Evolutionary conservation across 352 stramenopile species (phyloP).

Genomic region (Phytophthora melonis): DNA sequence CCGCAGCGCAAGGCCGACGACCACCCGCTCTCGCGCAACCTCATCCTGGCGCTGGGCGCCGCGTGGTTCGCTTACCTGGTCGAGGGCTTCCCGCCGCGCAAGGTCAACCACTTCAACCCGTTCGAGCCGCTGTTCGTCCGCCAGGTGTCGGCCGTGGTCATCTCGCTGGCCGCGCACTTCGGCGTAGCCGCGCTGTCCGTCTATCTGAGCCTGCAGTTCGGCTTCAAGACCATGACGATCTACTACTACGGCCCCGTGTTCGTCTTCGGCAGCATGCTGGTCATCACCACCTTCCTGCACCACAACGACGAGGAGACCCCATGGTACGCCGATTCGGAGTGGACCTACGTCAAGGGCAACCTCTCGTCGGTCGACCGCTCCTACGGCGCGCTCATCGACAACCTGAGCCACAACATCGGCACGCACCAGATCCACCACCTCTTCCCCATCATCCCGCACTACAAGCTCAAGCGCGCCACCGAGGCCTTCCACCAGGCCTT

Average conservation of each 20-base stretch:
- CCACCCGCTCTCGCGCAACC: conserved; percentile 60
- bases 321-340: conserved; percentile 86
- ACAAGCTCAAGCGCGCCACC: conserved; percentile 78
- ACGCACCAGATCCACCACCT: conserved; percentile 90
- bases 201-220: conserved; percentile 57
- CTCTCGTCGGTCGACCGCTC: conserved; percentile 83
- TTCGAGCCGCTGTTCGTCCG: conserved; percentile 81
- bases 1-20: conserved; percentile 69
- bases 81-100: conserved; percentile 78
- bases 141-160: conserved; percentile 65
- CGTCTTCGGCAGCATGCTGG: conserved; percentile 80
- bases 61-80: conserved; percentile 81
- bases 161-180: conserved; percentile 63
- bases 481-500: conserved; percentile 71
- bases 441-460: conserved; percentile 90
- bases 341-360: conserved; percentile 89
- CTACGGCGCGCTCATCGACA: conserved; percentile 82
- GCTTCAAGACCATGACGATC: conserved; percentile 67
- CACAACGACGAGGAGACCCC: conserved; percentile 87
- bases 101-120: conserved; percentile 83
- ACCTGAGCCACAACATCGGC: conserved; percentile 89
- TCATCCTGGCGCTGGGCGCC: conserved; percentile 59
- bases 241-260: conserved; percentile 85
- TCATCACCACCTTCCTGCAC: conserved; percentile 88
- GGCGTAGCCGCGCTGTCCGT: conserved; percentile 46